These are phyloP conservation scores for Exophiala alcalophila DNA, from an alignment of 2,329 filamentous ascomycete genomes.

Conservation along the genomic window DNA sequence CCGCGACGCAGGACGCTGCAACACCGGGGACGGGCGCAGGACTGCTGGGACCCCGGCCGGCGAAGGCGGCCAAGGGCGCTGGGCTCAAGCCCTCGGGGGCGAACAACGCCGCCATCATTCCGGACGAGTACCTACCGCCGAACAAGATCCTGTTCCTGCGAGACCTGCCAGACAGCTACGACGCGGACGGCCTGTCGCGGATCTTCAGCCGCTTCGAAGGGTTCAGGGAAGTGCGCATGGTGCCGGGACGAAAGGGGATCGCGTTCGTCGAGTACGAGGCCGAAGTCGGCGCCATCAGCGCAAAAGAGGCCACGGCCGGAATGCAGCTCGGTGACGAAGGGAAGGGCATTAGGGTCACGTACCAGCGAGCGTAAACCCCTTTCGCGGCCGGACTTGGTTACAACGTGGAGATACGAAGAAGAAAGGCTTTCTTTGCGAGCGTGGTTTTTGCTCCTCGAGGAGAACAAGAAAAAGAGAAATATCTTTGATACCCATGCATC, in stretches of 20 bases:
- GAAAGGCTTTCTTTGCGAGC: too few relatives aligned
- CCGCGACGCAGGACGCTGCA: slow-evolving; percentile 43
- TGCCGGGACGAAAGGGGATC: slow-evolving; percentile 81
- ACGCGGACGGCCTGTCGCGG: slow-evolving; percentile 71
- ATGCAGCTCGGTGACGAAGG: slow-evolving; percentile 72
- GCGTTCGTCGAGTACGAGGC: slow-evolving; percentile 96
- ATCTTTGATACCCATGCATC: slow-evolving; percentile 25
- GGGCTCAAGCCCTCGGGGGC: slow-evolving; percentile 75
- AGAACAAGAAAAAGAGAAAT: neutral
- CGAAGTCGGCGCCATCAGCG: slow-evolving; percentile 82
- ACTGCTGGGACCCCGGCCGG: slow-evolving; percentile 33
- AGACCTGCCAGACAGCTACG: slow-evolving; percentile 83
- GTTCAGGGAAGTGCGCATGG: slow-evolving; percentile 86
- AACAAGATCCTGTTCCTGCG: slow-evolving; percentile 97
- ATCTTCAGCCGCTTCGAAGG: slow-evolving; percentile 90
- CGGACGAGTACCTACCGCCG: slow-evolving; percentile 96
- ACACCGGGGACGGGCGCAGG: slow-evolving; percentile 32
- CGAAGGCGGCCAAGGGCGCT: slow-evolving; percentile 67
- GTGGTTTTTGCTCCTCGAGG: slow-evolving; percentile 1
- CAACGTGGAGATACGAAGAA: too few relatives aligned
- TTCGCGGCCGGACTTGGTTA: too few relatives aligned
- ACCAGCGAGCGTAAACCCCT: slow-evolving; percentile 85
- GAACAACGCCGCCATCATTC: slow-evolving; percentile 68
- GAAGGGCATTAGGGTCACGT: slow-evolving; percentile 89
- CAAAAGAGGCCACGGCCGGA: slow-evolving; percentile 88